A percentile compares a stretch with the other conserved stretches of the same genome.
These are phyloP conservation scores for Blastobotrys chiropterorum DNA, from an alignment of 805 yeast species.

Conservation along the genomic window DNA sequence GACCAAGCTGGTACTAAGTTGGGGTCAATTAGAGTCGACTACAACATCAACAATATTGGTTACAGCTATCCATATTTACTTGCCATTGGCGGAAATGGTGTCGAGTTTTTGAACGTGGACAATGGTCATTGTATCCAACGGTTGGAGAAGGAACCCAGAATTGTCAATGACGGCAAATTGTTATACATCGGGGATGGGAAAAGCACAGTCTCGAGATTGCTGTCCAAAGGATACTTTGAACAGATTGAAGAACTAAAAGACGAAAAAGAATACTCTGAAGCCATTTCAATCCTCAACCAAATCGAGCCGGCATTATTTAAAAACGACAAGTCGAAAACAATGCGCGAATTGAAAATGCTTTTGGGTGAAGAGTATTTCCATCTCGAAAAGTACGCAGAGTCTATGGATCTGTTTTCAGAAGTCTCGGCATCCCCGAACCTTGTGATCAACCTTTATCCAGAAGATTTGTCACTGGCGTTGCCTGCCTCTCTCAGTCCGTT, in stretches of 20 bases:
- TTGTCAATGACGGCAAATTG: constrained; percentile 22
- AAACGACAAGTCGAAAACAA: constrained; percentile 28
- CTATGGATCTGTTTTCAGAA: constrained; percentile 43
- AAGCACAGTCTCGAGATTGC: constrained; percentile 26
- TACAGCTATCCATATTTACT: constrained; percentile 39
- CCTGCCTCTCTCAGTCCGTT: constrained; percentile 27
- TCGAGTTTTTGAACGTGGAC: constrained; percentile 37
- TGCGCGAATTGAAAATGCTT: constrained; percentile 41
- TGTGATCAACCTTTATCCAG: constrained; percentile 45
- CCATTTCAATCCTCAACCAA: constrained; percentile 38
- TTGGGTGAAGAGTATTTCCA: constrained; percentile 34
- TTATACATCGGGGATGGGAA: constrained; percentile 29
- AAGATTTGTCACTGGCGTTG: constrained; percentile 4
- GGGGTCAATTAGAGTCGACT: neutral
- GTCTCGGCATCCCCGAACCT: constrained; percentile 55
- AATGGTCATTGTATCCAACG: constrained; percentile 35
- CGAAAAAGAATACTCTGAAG: constrained; percentile 34
- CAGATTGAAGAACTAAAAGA: constrained; percentile 31
- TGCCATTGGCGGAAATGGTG: constrained; percentile 22
- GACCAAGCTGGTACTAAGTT: neutral
- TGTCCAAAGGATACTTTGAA: constrained; percentile 25
- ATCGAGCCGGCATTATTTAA: constrained; percentile 26
- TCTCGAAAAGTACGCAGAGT: constrained; percentile 28
- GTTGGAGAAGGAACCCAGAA: constrained; percentile 22
- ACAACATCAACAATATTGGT: constrained; percentile 19